Base-by-base conservation (phyloP, 192 early-diverging fungal species). In the Kickxella alabastrina region DNA sequence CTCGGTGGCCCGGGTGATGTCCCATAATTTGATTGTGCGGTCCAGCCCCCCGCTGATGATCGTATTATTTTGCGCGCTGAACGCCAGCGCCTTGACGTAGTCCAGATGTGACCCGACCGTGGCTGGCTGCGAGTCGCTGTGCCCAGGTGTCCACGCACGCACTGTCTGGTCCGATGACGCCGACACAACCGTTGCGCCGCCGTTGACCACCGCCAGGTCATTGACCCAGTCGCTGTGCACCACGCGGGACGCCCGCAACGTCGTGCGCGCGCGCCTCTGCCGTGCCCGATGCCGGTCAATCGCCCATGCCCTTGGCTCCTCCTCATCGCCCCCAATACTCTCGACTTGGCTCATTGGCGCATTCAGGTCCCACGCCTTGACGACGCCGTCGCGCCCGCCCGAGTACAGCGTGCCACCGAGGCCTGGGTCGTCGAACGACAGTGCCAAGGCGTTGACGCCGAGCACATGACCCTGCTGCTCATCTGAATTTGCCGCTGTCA, bases 211-310 rank as follows among this genome's bases (percentile, higher is more conserved):
- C 8, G 60, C 82, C 38, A 99, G 80, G 49, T 95, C 96, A 65
- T 97, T 99, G 6, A 99, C 87, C 96, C 96, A 99, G 68, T 97
- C 93, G 6, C 84, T 87, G 56, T 99, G 96, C 43, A 88, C 80
- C 57, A 88, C 80, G 46, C 79, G 88, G 22, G 82, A 83, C 14
- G 77, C 79, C 10, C 83, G 67, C 54, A 83, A 83, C 2, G 84
- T 83, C 3, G 92, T 80, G 37, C 74, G 78, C 24, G 79, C 79
- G 21, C 68, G 62, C 25, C 37, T 46, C 51, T 57, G 38, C 25
- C 68, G 59, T 9, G 47, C 49, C 24, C 36, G 49, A 41, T 57
- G 49, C 25, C 77, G 54, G 45, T 61, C 59, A n/a, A 64, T 46
- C 35, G 42, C 29, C 51, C 69, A 53, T 44, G 32, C 22, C 23